phyloP scores from a whole-genome alignment of 2,329 filamentous ascomycete species.

The Pseudogymnoascus sp. region DNA sequence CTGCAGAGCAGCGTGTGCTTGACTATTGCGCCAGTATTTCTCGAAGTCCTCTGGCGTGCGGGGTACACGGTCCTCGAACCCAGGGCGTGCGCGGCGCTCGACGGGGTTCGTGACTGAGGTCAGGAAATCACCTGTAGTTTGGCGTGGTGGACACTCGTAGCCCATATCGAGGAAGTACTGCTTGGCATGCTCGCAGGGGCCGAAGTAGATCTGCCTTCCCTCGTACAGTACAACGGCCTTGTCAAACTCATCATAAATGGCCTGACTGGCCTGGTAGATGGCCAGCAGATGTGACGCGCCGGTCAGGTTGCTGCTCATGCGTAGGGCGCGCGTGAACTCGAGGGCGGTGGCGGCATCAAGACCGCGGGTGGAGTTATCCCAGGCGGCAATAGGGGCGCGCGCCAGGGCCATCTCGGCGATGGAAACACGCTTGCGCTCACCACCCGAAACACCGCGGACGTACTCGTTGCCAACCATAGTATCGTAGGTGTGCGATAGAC shows the following conservation, averaged over 20 bases:
- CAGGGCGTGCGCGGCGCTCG: constrained; percentile 48
- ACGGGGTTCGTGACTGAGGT: constrained; percentile 63
- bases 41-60: constrained; percentile 49
- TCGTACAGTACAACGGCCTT: constrained; percentile 60
- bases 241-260: constrained; percentile 62
- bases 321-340: constrained; percentile 62
- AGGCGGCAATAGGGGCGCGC: constrained; percentile 37
- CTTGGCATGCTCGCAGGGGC: constrained; percentile 54
- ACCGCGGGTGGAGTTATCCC: constrained; percentile 47
- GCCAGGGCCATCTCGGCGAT: constrained; percentile 66
- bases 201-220: constrained; percentile 68
- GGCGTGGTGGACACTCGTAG: constrained; percentile 58
- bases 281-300: constrained; percentile 58
- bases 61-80: constrained; percentile 50
- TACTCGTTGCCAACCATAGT: constrained; percentile 72
- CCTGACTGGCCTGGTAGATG: constrained; percentile 64
- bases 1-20: constrained; percentile 34
- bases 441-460: constrained; percentile 60
- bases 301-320: constrained; percentile 56
- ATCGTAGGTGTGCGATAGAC: constrained; percentile 61
- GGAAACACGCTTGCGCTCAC: constrained; percentile 70
- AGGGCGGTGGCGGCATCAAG: constrained; percentile 67
- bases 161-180: constrained; percentile 63
- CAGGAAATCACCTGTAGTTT: constrained; percentile 55
- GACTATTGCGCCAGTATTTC: constrained; percentile 41